Conservation (phyloP, 2,329 filamentous ascomycete species). For the Byssochlamys sp. region DNA sequence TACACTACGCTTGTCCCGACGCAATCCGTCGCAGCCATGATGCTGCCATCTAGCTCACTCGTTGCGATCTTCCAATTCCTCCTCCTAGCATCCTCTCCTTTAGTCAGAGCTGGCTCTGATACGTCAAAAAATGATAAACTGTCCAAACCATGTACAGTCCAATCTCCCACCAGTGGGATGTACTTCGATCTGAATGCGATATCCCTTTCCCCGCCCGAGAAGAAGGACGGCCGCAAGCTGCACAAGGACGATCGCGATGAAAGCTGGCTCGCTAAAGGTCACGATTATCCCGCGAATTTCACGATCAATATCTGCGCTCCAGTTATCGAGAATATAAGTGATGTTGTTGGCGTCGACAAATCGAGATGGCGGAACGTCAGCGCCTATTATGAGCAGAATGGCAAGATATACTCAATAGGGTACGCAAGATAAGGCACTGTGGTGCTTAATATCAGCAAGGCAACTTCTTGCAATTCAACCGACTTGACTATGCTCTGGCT, state of each 20-base stretch:
- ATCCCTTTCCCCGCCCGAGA: conserved; percentile 40
- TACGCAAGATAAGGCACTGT: conserved; percentile 16
- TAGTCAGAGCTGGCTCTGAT: conserved; percentile 26
- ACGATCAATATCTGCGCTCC: conserved; percentile 43
- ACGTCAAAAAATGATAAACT: conserved; percentile 33
- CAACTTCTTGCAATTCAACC: not conserved
- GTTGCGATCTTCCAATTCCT: conserved; percentile 22
- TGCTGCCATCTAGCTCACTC: conserved; percentile 19
- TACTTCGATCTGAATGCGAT: conserved; percentile 57
- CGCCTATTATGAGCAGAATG: conserved; percentile 38
- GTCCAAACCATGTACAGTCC: conserved; percentile 52
- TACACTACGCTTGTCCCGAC: conserved; percentile 43
- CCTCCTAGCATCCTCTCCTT: conserved; percentile 22
- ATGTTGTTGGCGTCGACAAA: conserved; percentile 38
- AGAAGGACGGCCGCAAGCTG: conserved; percentile 31
- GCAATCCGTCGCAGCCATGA: conserved; percentile 23
- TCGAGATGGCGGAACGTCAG: conserved; percentile 38
- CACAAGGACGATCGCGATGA: conserved; percentile 29
- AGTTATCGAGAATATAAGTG: conserved; percentile 37
- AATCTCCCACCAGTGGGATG: conserved; percentile 50
- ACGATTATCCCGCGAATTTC: conserved; percentile 43
- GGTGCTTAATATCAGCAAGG: not conserved
- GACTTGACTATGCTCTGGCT: not conserved
- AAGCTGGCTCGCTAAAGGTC: conserved; percentile 41
- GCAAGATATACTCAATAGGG: conserved; percentile 39